phyloP scores from a whole-genome alignment of 2,329 filamentous ascomycete genomes.

The Davidsoniella eucalypti region DNA sequence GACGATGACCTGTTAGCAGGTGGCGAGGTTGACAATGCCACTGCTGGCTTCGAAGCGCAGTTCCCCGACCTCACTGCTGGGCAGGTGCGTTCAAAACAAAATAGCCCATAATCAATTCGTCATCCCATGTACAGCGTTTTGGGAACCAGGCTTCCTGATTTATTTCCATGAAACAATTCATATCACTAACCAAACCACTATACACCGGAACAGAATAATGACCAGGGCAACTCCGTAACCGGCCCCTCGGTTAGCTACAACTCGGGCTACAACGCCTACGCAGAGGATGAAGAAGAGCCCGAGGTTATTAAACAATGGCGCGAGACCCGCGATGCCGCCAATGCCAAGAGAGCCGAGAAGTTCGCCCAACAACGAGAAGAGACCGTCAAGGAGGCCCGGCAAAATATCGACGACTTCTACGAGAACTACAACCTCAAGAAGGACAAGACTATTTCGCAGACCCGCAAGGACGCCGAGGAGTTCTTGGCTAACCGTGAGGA shows the following conservation, averaged over 20 bases:
- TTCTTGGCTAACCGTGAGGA: constrained; percentile 82
- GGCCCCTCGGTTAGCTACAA: constrained; percentile 45
- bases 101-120: neutral
- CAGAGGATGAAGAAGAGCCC: constrained; percentile 57
- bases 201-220: constrained; percentile 39
- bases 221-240: constrained; percentile 65
- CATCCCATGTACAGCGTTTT: constrained; percentile 1
- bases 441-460: constrained; percentile 81
- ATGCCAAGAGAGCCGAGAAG: constrained; percentile 70
- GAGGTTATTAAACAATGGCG: constrained; percentile 87
- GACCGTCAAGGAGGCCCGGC: constrained; percentile 74
- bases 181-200: neutral
- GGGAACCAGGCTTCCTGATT: neutral
- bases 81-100: constrained; percentile 36
- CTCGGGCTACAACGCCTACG: constrained; percentile 41
- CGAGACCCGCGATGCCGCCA: constrained; percentile 67
- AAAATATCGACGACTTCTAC: constrained; percentile 98
- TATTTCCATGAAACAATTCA: neutral
- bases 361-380: constrained; percentile 68
- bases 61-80: constrained; percentile 69
- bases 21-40: constrained; percentile 49
- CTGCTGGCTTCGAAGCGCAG: constrained; percentile 75
- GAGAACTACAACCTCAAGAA: constrained; percentile 98
- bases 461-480: constrained; percentile 79
- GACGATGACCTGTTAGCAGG: constrained; percentile 43